Evolutionary conservation across 805 yeast species (phyloP), one percentile per base, ranked within the genome.

Genomic region (Candida anglica): DNA sequence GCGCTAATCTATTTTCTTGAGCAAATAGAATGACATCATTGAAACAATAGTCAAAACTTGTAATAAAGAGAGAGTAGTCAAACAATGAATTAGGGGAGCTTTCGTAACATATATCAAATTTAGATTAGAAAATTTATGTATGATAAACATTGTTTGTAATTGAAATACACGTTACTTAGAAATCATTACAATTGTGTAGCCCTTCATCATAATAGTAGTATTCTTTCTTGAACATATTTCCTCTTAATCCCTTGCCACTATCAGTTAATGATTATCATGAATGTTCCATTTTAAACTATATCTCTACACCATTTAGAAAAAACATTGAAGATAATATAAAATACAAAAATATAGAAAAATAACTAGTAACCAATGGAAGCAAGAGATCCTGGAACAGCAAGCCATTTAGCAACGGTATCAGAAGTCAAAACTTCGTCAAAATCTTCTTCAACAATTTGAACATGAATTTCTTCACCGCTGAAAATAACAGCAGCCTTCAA

Each of bases 401-500:
- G 57, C 93, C 93, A 84, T n/a, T 52, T 38, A 30, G 56, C 43
- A 38, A 87, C 86, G 33, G 81, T 77, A 41, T 60, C 44, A 24
- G 52, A 36, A 30, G 47, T 36, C 43, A 57, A 54, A n/a, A 46
- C 64, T 23, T 71, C 51, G 48, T 69, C 73, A 45, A 88, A 68
- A 29, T 75, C 52, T 48, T 71, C 78, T 50, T 76, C 81, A 36
- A 88, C 75, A 42, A 71, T 64, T 42, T 77, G 75, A 50, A 86
- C 60, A 52, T 76, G 74, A 46, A 87, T 71, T 40, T 73, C 69
- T 28, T 61, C 64, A 44, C 74, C 67, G 33, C 49, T 48, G 66
- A 93, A 91, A 53, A 93, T 67, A 40, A 76, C 96, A 46, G 96
- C 98, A 53, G 93, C 96, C 72, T 86, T 87, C 71, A 87, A 66